phyloP scores from a whole-genome alignment of 2,329 filamentous ascomycete species.

The Cladosporium sp. region DNA sequence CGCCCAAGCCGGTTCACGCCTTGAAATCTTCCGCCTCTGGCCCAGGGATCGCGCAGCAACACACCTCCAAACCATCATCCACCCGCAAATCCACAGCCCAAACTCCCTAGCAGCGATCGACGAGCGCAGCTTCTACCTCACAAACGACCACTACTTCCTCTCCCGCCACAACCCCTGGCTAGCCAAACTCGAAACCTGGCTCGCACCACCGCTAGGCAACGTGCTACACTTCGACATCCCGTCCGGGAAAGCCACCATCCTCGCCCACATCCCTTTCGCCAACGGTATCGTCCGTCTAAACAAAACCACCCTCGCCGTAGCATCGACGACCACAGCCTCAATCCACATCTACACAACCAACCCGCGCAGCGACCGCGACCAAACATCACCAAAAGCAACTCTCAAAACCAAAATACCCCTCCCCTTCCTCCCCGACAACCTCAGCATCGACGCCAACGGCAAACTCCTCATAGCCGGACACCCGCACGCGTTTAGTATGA shows the following conservation, averaged over 20 bases:
- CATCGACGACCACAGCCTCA: slow-evolving; percentile 23
- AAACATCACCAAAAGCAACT: slow-evolving; percentile 14
- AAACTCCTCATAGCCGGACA: slow-evolving; percentile 40
- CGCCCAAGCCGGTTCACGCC: slow-evolving; percentile 28
- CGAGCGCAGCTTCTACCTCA: slow-evolving; percentile 33
- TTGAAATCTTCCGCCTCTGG: slow-evolving; percentile 35
- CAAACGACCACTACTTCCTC: slow-evolving; percentile 40
- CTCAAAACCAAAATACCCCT: slow-evolving; percentile 15
- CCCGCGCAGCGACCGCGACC: slow-evolving; percentile 5
- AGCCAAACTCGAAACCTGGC: slow-evolving; percentile 36
- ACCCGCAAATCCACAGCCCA: slow-evolving; percentile 32
- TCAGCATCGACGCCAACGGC: slow-evolving; percentile 34
- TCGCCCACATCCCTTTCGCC: slow-evolving; percentile 28
- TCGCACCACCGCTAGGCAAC: slow-evolving; percentile 32
- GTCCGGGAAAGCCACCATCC: neutral
- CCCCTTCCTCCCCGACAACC: slow-evolving; percentile 36
- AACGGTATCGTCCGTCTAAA: slow-evolving; percentile 38
- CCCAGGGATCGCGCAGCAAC: slow-evolving; percentile 23
- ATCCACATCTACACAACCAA: slow-evolving; percentile 33
- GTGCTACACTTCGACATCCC: slow-evolving; percentile 33
- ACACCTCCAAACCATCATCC: slow-evolving; percentile 28
- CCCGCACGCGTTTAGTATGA: slow-evolving; percentile 32
- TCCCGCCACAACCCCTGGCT: slow-evolving; percentile 25
- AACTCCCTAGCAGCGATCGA: slow-evolving; percentile 37
- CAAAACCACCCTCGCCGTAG: slow-evolving; percentile 34